Evolutionary conservation across 163 green algal genomes (phyloP), one percentile per base, ranked within the genome.

Genomic region (Prototheca wickerhamii): DNA sequence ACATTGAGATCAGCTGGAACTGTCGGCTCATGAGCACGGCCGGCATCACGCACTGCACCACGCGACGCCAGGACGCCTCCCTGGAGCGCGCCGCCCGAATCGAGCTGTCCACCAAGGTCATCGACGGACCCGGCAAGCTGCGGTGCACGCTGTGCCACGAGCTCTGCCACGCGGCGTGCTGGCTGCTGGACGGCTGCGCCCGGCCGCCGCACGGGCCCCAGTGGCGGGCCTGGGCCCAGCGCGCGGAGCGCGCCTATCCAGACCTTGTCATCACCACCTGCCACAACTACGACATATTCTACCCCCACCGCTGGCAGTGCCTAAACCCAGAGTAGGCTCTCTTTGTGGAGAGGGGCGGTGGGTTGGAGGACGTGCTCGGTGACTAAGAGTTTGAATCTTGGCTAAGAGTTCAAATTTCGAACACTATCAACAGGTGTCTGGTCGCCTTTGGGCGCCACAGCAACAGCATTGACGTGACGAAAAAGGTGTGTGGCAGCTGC

Each of bases 1-100:
- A 84, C n/a, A 62, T 89, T 53, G 61, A 80, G 10, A 81, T 91
- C 37, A 78, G 21, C 37, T 91, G 84, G 84, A 88, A 84, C 57
- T 49, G 42, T 4, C 67, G 81, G n/a, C 68, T 91, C 31, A 68
- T 65, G n/a, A 89, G 75, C 20, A 91, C 84, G 15, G 84, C 84
- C 35, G 81, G 81, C 20, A 58, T 85, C 34, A 85, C 80, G 3
- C 70, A 84, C 60, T 85, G 80, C 35, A 68, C 30, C 44, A 3
- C 0, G 2, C 40, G 3, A 1, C 5, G 2, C 43, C 3, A 15
- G 10, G 1, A 57, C 25, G 12, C 23, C 20, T 50, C n/a, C 32
- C 32, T n/a, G 7, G 7, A 10, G 25, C 15, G 33, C 2, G 44
- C 30, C 0, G 82, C 84, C 2, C 60, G 64, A 0, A 73, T 91